phyloP scores from a whole-genome alignment of 169 alveolate species.

The Babesia gibsoni region DNA sequence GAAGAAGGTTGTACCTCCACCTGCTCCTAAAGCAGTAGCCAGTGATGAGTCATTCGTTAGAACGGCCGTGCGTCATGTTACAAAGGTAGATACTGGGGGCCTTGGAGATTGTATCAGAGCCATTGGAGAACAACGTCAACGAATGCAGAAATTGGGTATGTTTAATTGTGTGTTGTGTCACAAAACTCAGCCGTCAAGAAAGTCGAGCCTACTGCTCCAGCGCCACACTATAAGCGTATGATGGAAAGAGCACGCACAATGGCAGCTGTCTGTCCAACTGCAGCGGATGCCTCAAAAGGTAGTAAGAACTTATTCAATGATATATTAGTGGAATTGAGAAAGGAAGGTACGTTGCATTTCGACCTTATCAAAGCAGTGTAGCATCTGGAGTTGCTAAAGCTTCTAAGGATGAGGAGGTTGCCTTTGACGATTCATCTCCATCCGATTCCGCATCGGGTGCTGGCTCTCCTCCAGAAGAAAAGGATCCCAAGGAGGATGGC shows the following conservation, averaged over 20 bases:
- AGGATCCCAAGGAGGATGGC: background rate
- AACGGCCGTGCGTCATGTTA: slow-evolving; percentile 45
- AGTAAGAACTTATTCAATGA: too few relatives aligned
- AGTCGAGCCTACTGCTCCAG: background rate
- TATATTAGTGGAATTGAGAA: too few relatives aligned
- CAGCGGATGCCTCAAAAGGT: too few relatives aligned
- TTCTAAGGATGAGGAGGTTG: background rate
- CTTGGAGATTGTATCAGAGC: slow-evolving; percentile 51
- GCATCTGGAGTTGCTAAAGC: background rate
- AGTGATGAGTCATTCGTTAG: slow-evolving; percentile 34
- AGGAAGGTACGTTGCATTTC: too few relatives aligned
- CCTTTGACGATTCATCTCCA: background rate
- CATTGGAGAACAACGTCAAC: slow-evolving; percentile 56
- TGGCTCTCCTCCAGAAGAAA: background rate
- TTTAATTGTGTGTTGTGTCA: background rate
- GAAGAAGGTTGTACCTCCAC: background rate
- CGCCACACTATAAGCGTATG: slow-evolving; percentile 33
- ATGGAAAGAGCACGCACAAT: slow-evolving; percentile 45
- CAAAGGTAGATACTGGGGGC: slow-evolving; percentile 38
- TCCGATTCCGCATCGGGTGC: background rate
- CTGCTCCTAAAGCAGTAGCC: background rate
- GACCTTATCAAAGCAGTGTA: too few relatives aligned
- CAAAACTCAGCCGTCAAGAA: background rate
- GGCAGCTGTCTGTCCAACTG: slow-evolving; percentile 48
- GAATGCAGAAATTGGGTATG: slow-evolving; percentile 29